A percentile compares a stretch with the other conserved stretches of the same genome.
Evolutionary conservation across 176 grass and related monocot genomes (phyloP).

Genomic region (Alopecurus myosuroides): DNA sequence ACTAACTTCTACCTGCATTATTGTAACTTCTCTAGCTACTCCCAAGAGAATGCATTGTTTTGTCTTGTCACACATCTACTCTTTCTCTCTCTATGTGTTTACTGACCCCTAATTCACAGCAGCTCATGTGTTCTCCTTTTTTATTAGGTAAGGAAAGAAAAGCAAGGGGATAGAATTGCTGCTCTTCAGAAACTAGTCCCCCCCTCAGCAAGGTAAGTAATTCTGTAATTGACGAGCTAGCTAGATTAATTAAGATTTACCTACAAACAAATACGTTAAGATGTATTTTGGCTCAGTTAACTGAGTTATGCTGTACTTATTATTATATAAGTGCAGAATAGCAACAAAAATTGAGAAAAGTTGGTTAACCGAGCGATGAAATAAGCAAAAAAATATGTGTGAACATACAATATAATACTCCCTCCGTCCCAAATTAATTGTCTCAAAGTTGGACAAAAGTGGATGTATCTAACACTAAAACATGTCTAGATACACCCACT

Average conservation of each 20-base stretch:
- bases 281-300: too few species aligned
- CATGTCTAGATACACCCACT: too few species aligned
- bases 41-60: neutral
- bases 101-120: neutral
- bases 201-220: slow-evolving; percentile 77
- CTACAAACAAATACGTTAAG: too few species aligned
- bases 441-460: too few species aligned
- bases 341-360: too few species aligned
- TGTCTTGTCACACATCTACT: neutral
- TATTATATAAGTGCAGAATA: too few species aligned
- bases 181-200: slow-evolving; percentile 94
- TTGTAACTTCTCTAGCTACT: neutral
- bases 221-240: neutral
- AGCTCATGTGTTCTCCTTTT: neutral
- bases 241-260: neutral
- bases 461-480: too few species aligned
- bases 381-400: neutral
- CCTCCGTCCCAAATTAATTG: too few species aligned
- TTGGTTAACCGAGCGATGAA: too few species aligned
- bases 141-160: slow-evolving; percentile 91
- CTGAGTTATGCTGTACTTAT: too few species aligned
- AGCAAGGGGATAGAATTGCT: slow-evolving; percentile 89
- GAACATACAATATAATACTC: neutral
- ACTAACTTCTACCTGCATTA: neutral
- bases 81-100: neutral